Evolutionary conservation across 257 asterid species (phyloP).

Genomic region (Catharanthus roseus): DNA sequence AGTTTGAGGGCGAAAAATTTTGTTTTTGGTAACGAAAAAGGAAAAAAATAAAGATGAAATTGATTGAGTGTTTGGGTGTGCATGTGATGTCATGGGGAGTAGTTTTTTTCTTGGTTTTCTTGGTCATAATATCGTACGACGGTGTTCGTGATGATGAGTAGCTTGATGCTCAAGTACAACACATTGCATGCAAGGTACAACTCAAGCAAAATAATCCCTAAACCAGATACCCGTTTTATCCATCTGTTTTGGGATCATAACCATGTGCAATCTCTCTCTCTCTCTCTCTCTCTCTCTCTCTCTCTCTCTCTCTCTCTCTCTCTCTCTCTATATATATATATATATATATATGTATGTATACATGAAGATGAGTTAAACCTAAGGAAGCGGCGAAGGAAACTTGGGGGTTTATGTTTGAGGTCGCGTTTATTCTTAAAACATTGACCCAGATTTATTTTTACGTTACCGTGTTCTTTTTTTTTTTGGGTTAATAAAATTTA

Average conservation of each 20-base stretch:
- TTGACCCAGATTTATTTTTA: not conserved
- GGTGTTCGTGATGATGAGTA: no score
- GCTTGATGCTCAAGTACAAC: constrained; percentile 12
- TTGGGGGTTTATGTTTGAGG: not conserved
- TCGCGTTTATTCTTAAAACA: not conserved
- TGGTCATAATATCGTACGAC: no score
- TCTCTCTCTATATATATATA: no score
- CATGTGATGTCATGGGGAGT: not conserved
- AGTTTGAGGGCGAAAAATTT: no score
- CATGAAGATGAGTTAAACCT: not conserved
- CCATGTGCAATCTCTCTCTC: no score
- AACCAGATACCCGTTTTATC: constrained; percentile 3
- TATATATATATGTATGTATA: no score
- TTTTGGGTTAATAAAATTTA: no score
- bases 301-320: no score
- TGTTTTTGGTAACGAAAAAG: no score
- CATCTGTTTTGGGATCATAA: constrained; percentile 10
- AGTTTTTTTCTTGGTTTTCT: not conserved
- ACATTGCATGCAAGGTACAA: not conserved
- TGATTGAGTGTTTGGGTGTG: constrained; percentile 8
- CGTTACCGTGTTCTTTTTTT: no score
- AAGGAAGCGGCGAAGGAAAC: not conserved
- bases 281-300: no score
- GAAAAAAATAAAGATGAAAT: not conserved
- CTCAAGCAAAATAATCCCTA: not conserved